Evolutionary conservation across 1,139 yeast genomes (phyloP), one percentile per base, ranked within the genome.

Genomic region (Magnusiomyces fungicola): DNA sequence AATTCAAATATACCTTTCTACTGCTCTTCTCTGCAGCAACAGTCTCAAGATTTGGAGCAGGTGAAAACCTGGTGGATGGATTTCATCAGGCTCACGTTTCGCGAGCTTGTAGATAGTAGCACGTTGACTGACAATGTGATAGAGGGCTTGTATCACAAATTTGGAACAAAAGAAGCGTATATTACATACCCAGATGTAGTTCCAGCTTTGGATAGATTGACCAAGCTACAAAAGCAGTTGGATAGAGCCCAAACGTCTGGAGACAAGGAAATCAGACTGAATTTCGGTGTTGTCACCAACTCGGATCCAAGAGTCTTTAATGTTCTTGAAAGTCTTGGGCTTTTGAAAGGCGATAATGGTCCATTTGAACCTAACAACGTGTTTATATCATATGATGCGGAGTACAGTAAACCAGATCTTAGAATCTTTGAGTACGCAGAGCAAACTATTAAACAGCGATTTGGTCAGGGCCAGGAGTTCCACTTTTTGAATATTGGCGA

Each of bases 401-500:
- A 61, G 14, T 47, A 48, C 32, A 62, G 57, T 22, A 62, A 62
- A 49, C 66, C 66, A 3, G 47, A 49, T 30, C 36, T 42, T 1
- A 44, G 51, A 12, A 61, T 61, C 5, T 62, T 61, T 48, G 34
- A 48, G 4, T 41, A 37, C 18, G 61, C 55, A 2, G 34, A 42
- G 25, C 22, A 27, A n/a, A 43, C 32, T 19, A 3, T 39, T 36
- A 18, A 34, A 39, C 19, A 16, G 19, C 16, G 24, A 42, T 16
- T 45, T 9, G 22, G 18, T 12, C 30, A 34, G 37, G 21, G 18
- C 19, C 19, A 32, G 42, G 27, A 25, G n/a, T 23, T 18, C 22
- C 45, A 47, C 27, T 60, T 62, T 30, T 18, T 41, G 63, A 64
- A 62, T 53, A 53, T 62, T 37, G 66, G 66, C 3, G 66, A 62